Evolutionary conservation across 176 grass and related monocot genomes (phyloP).

Genomic region (Aegilops tauschii): DNA sequence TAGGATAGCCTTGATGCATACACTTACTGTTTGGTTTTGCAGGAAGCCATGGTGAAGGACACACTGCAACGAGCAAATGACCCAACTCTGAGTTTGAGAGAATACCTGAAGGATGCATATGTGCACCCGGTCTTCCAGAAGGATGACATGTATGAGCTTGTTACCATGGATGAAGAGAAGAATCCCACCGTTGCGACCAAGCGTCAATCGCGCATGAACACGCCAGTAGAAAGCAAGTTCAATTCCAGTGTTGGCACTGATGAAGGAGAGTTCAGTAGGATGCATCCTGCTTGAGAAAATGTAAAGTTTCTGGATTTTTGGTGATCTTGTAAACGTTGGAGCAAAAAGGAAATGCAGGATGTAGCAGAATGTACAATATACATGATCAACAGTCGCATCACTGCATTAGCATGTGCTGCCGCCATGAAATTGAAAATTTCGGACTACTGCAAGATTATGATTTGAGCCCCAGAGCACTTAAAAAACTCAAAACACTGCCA

Average conservation of each 20-base stretch:
- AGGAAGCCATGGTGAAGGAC: conserved; percentile 99
- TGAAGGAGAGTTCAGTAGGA: conserved; percentile 35
- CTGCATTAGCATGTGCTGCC: background rate
- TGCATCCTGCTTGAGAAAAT: conserved; percentile 28
- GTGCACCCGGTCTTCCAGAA: conserved; percentile 76
- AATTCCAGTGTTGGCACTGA: conserved; percentile 55
- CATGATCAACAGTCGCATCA: background rate
- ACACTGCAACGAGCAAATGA: conserved; percentile 75
- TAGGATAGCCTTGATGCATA: background rate
- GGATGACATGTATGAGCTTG: conserved; percentile 35
- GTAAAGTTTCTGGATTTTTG: conserved; percentile 27
- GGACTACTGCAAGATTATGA: background rate
- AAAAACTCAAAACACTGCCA: background rate
- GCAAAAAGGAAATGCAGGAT: conserved; percentile 19
- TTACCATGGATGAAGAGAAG: conserved; percentile 59
- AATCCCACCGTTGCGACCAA: conserved; percentile 56
- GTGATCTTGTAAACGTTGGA: conserved; percentile 32
- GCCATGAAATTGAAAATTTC: background rate
- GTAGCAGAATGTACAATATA: background rate
- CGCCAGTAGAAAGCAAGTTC: conserved; percentile 56
- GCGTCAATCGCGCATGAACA: conserved; percentile 54
- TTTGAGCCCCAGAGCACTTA: background rate
- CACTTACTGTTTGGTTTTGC: conserved; percentile 26
- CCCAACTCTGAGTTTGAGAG: conserved; percentile 79
- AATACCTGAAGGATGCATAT: conserved; percentile 88